These are phyloP conservation scores for Backusella sp. DNA, from an alignment of 192 early-diverging fungal species.

Conservation along the genomic window DNA sequence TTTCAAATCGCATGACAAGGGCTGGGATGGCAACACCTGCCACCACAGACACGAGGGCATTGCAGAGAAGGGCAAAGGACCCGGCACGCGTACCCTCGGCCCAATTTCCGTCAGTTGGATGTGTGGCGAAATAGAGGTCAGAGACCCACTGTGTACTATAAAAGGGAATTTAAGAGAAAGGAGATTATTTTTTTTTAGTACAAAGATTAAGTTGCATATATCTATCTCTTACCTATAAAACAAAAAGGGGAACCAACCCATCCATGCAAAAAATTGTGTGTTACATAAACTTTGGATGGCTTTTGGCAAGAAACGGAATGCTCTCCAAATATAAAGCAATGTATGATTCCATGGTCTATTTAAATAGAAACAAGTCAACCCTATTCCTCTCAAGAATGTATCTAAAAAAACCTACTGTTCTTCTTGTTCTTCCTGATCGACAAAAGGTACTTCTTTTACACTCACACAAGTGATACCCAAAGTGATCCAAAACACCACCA, in stretches of 20 bases:
- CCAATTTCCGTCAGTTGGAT: slow-evolving; percentile 32
- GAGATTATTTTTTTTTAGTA: neutral
- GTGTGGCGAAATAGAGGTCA: slow-evolving; percentile 48
- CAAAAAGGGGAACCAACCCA: slow-evolving; percentile 96
- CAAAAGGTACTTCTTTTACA: slow-evolving; percentile 51
- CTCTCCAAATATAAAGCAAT: slow-evolving; percentile 51
- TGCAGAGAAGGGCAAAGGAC: slow-evolving; percentile 82
- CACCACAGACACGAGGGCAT: slow-evolving; percentile 70
- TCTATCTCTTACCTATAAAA: slow-evolving; percentile 73
- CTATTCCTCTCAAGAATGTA: neutral
- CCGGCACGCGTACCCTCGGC: slow-evolving; percentile 74
- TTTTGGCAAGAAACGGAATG: slow-evolving; percentile 64
- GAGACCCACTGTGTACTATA: slow-evolving; percentile 70
- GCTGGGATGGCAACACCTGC: slow-evolving; percentile 62
- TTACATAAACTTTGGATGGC: slow-evolving; percentile 80
- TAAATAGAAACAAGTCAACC: neutral
- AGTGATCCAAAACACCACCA: slow-evolving; percentile 54
- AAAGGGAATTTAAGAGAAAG: neutral
- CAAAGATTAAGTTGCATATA: slow-evolving; percentile 35
- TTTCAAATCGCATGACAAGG: slow-evolving; percentile 33
- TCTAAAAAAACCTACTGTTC: slow-evolving; percentile 14
- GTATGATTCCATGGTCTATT: slow-evolving; percentile 49
- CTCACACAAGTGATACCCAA: slow-evolving; percentile 70
- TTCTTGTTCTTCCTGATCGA: slow-evolving; percentile 17
- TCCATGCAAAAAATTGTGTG: slow-evolving; percentile 96